Percentiles rank a stretch among this genome's conserved stretches.
Evolutionary conservation across 768 basidiomycete genomes (phyloP).

Genomic region (Mycena pura): DNA sequence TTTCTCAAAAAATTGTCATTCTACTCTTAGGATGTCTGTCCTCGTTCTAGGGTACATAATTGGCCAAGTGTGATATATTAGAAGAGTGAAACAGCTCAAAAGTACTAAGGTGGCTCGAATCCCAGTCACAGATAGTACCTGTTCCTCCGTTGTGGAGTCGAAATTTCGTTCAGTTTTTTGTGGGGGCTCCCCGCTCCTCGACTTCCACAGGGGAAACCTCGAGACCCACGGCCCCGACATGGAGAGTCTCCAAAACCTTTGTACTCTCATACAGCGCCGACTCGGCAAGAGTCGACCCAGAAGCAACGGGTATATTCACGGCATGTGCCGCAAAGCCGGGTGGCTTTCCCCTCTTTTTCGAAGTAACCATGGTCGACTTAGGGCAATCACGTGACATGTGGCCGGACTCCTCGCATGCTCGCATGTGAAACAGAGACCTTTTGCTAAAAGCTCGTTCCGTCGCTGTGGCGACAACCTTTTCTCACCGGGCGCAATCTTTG

Average conservation of each 20-base stretch:
- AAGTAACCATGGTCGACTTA: background rate
- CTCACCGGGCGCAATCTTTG: background rate
- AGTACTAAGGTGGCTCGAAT: too few species aligned
- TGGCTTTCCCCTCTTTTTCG: slow-evolving; percentile 15
- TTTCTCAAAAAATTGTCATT: too few species aligned
- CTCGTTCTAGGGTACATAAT: too few species aligned
- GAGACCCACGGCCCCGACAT: background rate
- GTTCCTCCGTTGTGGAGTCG: too few species aligned
- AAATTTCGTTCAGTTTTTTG: too few species aligned
- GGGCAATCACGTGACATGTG: slow-evolving; percentile 40
- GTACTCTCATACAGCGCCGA: background rate
- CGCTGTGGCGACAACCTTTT: too few species aligned
- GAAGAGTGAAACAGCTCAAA: too few species aligned
- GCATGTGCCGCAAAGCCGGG: slow-evolving; percentile 24
- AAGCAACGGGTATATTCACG: too few species aligned
- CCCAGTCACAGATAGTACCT: too few species aligned
- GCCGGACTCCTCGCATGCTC: slow-evolving; percentile 29
- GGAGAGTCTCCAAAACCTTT: background rate
- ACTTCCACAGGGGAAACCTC: background rate
- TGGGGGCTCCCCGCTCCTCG: too few species aligned
- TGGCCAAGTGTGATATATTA: too few species aligned
- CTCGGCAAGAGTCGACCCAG: slow-evolving; percentile 3
- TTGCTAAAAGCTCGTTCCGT: slow-evolving; percentile 20
- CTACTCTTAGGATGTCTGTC: too few species aligned
- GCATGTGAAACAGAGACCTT: slow-evolving; percentile 39